Evolutionary conservation across 2,329 filamentous ascomycete genomes (phyloP), one percentile per base, ranked within the genome.

Genomic region (Sporothrix dimorphospora): DNA sequence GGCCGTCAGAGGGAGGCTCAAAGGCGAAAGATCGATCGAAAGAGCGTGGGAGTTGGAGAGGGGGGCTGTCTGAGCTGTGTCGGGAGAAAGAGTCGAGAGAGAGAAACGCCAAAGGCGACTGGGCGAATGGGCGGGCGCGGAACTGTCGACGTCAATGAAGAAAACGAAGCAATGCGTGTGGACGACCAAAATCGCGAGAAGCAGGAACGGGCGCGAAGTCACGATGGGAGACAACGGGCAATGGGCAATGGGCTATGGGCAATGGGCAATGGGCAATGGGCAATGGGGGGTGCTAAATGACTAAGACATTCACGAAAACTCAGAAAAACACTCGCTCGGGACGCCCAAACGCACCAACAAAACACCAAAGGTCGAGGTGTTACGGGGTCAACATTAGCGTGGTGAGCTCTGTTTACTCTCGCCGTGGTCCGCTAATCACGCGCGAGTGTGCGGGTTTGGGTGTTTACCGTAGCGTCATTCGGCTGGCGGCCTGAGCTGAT

Each of bases 371-470:
- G 40, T 45, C 24, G 47, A 30, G 34, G 24, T 73, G 74, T 75
- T 75, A 75, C 73, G 74, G 74, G 74, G 74, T 65, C 73, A 75
- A 74, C 72, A 73, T 40, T 75, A 75, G 74, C 73, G 73, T 47
- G 59, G 9, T 19, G 24, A 30, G 55, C 14, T 57, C 34, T 69
- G 66, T 69, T 69, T 69, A 69, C 66, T 69, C 51, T 69, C 14
- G 66, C 21, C 16, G 34, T 42, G 3, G 51, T 24, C 65, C 66
- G 12, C 66, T 69, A 69, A 69, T 69, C 67, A 69, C 51, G 38
- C 49, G 66, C n/a, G 38, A 55, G 49, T 27, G 6, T 69, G 66
- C 16, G 27, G 66, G 9, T 51, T 51, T 67, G 9, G 63, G 42
- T 66, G 24, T 66, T 63, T 42, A 63, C 59, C 14, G 24, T 66